These are phyloP conservation scores for Salvia sclarea DNA, from an alignment of 305 asterid genomes.

Conservation along the genomic window DNA sequence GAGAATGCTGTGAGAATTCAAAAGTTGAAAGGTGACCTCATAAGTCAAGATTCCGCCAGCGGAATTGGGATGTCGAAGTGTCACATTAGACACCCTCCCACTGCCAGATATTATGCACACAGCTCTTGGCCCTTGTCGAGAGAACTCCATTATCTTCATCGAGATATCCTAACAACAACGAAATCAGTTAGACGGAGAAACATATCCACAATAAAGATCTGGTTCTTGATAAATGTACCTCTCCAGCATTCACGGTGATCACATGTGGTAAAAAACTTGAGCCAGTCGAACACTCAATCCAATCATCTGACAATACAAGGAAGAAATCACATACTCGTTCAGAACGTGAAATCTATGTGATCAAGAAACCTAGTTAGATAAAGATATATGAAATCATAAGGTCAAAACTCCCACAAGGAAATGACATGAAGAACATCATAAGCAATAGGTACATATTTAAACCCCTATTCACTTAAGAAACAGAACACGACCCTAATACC, in stretches of 20 bases:
- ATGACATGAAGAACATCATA: background rate
- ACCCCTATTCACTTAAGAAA: background rate
- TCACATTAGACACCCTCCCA: slow-evolving; percentile 72
- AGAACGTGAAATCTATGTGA: background rate
- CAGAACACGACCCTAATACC: slow-evolving; percentile 41
- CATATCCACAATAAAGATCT: background rate
- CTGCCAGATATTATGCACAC: slow-evolving; percentile 75
- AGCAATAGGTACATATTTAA: background rate
- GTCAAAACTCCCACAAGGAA: background rate
- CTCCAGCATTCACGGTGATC: slow-evolving; percentile 60
- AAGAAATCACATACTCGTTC: slow-evolving; percentile 1
- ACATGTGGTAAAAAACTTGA: slow-evolving; percentile 73
- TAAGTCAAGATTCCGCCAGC: slow-evolving; percentile 78
- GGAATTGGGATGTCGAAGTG: slow-evolving; percentile 72
- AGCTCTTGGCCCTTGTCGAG: slow-evolving; percentile 81
- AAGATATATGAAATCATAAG: background rate
- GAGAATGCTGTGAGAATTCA: background rate
- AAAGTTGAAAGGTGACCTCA: slow-evolving; percentile 50
- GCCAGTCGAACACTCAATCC: slow-evolving; percentile 63
- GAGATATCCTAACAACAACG: slow-evolving; percentile 61
- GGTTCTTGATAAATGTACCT: slow-evolving; percentile 42
- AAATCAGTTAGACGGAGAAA: slow-evolving; percentile 26
- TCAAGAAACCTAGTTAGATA: background rate
- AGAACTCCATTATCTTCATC: slow-evolving; percentile 65
- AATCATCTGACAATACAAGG: slow-evolving; percentile 43